Evolutionary conservation across 768 basidiomycete species (phyloP).

Genomic region (Chlorophyllum brunneum): DNA sequence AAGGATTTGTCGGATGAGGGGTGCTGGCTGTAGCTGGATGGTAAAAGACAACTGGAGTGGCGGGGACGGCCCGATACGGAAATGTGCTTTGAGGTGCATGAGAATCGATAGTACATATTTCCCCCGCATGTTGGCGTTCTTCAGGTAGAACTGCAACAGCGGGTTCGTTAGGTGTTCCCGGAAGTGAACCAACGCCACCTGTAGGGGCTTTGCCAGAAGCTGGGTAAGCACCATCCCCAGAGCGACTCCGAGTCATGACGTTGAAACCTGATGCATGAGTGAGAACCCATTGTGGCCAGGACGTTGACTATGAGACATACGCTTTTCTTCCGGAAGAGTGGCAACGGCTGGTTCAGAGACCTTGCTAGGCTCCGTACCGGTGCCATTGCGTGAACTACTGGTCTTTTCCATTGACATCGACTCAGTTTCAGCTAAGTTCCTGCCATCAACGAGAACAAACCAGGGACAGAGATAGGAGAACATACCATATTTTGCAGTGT

Average conservation of each 20-base stretch:
- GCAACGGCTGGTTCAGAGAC: conserved; percentile 40
- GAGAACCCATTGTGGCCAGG: not conserved
- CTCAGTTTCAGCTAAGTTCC: not conserved
- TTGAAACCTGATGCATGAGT: not conserved
- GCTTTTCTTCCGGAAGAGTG: conserved; percentile 42
- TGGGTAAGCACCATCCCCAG: not conserved
- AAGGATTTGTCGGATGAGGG: not conserved
- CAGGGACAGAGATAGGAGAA: too few species aligned
- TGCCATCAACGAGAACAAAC: too few species aligned
- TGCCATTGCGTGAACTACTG: conserved; percentile 29
- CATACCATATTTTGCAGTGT: too few species aligned
- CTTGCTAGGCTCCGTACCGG: conserved; percentile 47
- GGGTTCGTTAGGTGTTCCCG: conserved; percentile 40
- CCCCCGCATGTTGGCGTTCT: conserved; percentile 26
- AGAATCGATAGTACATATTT: not conserved
- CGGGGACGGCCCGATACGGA: too few species aligned
- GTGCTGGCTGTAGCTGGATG: not conserved
- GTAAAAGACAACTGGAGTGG: too few species aligned
- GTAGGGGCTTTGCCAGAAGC: conserved; percentile 1
- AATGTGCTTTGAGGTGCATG: not conserved
- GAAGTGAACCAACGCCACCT: conserved; percentile 46
- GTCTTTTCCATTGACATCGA: not conserved
- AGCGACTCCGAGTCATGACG: not conserved
- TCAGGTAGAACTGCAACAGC: conserved; percentile 48
- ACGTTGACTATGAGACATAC: too few species aligned